Percentiles rank a stretch among this genome's conserved stretches.
phyloP scores from a whole-genome alignment of 129 eudicot genomes.

The Saussurea involucrata region DNA sequence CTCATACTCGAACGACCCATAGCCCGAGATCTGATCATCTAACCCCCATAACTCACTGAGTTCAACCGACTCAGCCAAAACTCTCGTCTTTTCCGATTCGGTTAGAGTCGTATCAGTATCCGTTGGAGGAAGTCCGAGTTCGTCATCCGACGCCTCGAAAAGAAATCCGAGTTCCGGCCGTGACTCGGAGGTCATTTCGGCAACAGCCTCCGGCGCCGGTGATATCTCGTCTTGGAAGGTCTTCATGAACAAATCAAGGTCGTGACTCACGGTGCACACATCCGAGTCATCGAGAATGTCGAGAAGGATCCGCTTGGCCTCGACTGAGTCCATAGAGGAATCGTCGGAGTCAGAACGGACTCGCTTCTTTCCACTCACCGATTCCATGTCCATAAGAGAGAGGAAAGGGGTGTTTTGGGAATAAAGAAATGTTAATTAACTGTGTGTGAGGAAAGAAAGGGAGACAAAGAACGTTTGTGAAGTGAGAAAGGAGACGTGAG shows the following conservation, averaged over 20 bases:
- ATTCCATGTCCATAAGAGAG: conserved; percentile 26
- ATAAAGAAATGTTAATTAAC: not conserved
- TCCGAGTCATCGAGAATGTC: conserved; percentile 58
- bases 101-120: conserved; percentile 3
- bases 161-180: conserved; percentile 51
- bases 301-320: conserved; percentile 48
- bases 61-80: conserved; percentile 44
- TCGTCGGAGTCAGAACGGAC: conserved; percentile 45
- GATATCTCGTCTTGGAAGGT: conserved; percentile 70
- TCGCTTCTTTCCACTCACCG: conserved; percentile 36
- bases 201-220: conserved; percentile 11
- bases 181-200: conserved; percentile 28
- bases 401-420: conserved; percentile 16
- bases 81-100: conserved; percentile 33
- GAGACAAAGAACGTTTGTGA: conserved; percentile 34
- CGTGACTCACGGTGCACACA: conserved; percentile 39
- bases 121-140: conserved; percentile 62
- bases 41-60: conserved; percentile 63
- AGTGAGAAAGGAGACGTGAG: conserved; percentile 30
- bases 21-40: conserved; percentile 45
- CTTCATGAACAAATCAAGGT: conserved; percentile 77
- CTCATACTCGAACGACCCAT: conserved; percentile 59
- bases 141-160: conserved; percentile 58
- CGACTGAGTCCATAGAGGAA: conserved; percentile 34
- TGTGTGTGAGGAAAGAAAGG: not conserved